Evolutionary conservation across 2,329 filamentous ascomycete species (phyloP), one percentile per base, ranked within the genome.

Genomic region (Blumeria hordei): DNA sequence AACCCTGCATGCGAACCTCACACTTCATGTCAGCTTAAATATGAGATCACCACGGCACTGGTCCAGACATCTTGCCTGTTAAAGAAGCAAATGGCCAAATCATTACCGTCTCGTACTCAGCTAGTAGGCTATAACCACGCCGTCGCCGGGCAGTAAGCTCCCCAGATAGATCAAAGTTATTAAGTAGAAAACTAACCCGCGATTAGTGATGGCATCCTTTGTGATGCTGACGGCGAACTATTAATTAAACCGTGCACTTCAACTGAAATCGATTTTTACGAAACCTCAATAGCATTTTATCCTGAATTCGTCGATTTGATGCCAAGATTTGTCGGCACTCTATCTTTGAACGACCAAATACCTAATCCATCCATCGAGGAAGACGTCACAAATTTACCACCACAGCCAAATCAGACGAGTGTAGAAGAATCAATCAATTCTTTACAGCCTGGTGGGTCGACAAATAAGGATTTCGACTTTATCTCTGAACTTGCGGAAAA

Each of bases 161-260:
- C 56, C 41, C 54, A 47, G 54, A 18, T 10, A 44, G 18, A n/a
- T 35, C 36, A 54, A 39, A 43, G 47, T 18, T 41, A 32, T 54
- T 28, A 52, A 49, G 45, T 28, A 43, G 14, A 16, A 32, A 35
- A 14, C 60, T 64, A 53, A 62, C 59, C 57, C 43, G 49, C 55
- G 21, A 47, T 49, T 65, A 95, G 88, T 70, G 88, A 93, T 61
- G 92, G 92, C 60, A 90, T 94, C 50, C 77, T 94, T 62, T 88
- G 83, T 65, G 87, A 94, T 64, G 73, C 76, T 55, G 80, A 85
- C 54, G 92, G 92, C 65, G 78, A 83, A 59, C 73, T 96, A 36
- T 85, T 98, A 66, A 86, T 95, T 65, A 98, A 98, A 69, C 92
- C 92, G 16, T 96, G 90, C 68, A 94, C 85, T 0, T 70, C 79